These are phyloP conservation scores for Cucumis hystrix DNA, from an alignment of 306 rosid species.

Conservation along the genomic window DNA sequence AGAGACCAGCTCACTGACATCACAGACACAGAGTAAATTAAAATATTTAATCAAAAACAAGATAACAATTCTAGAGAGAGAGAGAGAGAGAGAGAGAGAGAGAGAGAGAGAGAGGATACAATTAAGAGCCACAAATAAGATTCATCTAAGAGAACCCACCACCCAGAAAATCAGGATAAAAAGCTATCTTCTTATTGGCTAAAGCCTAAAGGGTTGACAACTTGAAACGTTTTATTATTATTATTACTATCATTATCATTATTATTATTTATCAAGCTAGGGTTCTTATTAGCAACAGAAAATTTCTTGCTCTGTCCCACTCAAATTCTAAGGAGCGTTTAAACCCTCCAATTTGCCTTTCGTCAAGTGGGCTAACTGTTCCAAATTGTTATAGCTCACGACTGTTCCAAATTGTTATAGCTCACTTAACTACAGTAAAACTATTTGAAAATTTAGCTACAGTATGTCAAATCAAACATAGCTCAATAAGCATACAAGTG, in stretches of 20 bases:
- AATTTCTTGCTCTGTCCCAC: slow-evolving; percentile 19
- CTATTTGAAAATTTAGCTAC: no score
- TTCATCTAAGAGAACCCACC: slow-evolving; percentile 23
- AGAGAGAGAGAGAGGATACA: background rate
- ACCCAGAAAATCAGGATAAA: slow-evolving; percentile 25
- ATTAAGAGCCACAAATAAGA: slow-evolving; percentile 15
- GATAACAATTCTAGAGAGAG: background rate
- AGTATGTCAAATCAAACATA: no score
- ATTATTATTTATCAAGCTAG: background rate
- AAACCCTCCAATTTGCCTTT: no score
- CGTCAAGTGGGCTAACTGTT: no score
- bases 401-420: no score
- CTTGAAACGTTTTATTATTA: background rate
- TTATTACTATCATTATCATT: no score
- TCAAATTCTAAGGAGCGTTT: background rate
- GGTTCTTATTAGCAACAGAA: background rate
- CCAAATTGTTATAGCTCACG: no score
- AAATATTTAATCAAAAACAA: background rate
- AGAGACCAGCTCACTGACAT: background rate
- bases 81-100: background rate
- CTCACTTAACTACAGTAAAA: no score
- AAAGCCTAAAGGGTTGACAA: slow-evolving; percentile 2
- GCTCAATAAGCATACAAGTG: no score
- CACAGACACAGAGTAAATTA: background rate
- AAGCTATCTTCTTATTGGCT: slow-evolving; percentile 11